Evolutionary conservation across 139 green algal genomes (phyloP), one percentile per base, ranked within the genome.

Genomic region (Haematococcus lacustris): DNA sequence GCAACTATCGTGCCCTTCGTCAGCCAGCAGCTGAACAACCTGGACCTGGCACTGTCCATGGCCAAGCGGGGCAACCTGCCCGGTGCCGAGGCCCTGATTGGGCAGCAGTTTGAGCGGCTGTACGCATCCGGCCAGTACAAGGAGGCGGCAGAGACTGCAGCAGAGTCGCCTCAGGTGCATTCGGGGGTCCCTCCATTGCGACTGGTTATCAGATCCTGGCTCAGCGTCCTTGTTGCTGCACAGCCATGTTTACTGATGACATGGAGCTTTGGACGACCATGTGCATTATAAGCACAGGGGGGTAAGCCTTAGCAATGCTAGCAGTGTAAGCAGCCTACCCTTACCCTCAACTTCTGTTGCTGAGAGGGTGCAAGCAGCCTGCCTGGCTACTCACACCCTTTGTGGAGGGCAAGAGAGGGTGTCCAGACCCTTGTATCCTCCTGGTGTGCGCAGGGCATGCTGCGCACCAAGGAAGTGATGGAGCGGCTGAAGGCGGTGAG

Each of bases 1-100:
- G 70, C 83, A 2, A 87, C 93, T 23, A 92, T 99, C 68, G 93
- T 99, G 53, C 91, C 91, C 0, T 99, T 98, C 80, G 86, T 99
- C 38, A 91, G 78, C 76, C 71, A 87, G 71, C 89, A 97, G 83
- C 84, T 99, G 71, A 92, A 96, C 84, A 99, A 98, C 78, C 73
- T 98, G 38, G 91, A 97, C 35, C 85, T 99, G 71, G 96, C 96
- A 2, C 78, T 99, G 68, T 79, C 90, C 7, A 71, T 99, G 51
- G 96, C 96, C 30, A 89, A 87, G 79, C 83, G 93, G 13, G 94
- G 88, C 66, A 97, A 97, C 85, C 88, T 99, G 69, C 94, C 96
- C 25, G 96, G 96, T 38, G 96, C 96, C 4, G 96, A 99, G 76
- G 73, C 78, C 1, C 87, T 99, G 68, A 85, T 98, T 38, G 88